Conservation (phyloP, 73 alveolate species). For the Halteria grandinella region DNA sequence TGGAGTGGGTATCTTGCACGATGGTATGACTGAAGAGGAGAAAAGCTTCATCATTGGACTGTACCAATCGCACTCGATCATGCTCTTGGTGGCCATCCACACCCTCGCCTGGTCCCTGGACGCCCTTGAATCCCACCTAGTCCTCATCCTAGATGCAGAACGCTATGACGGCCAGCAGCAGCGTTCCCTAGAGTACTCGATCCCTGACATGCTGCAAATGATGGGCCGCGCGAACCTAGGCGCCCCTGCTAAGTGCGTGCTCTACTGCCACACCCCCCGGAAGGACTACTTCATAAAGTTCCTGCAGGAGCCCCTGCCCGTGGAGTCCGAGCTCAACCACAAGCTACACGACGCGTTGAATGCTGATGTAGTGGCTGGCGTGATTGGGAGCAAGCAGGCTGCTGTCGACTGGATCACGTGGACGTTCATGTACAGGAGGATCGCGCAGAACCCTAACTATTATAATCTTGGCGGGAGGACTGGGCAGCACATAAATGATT, state of each 20-base stretch:
- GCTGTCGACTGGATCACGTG: constrained; percentile 99
- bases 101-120: constrained; percentile 89
- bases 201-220: constrained; percentile 98
- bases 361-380: constrained; percentile 96
- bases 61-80: constrained; percentile 63
- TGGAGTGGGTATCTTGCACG: constrained; percentile 67
- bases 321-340: constrained; percentile 95
- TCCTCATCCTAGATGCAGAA: constrained; percentile 93
- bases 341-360: constrained; percentile 95
- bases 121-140: constrained; percentile 83
- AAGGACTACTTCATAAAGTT: constrained; percentile 97
- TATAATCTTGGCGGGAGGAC: constrained; percentile 95
- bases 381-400: constrained; percentile 94
- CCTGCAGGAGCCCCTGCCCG: constrained; percentile 97
- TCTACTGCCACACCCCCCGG: constrained; percentile 94
- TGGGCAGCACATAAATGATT: constrained; percentile 90
- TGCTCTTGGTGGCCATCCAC: constrained; percentile 75
- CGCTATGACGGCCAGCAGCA: constrained; percentile 92
- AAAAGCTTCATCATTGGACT: constrained; percentile 58
- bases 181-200: constrained; percentile 96
- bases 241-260: constrained; percentile 72
- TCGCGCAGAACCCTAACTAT: constrained; percentile 98
- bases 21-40: constrained; percentile 66
- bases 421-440: constrained; percentile 99
- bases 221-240: constrained; percentile 88